Percentiles rank a stretch among this genome's conserved stretches.
Evolutionary conservation across 192 early-diverging fungal genomes (phyloP).

Genomic region (Coemansia sp.): DNA sequence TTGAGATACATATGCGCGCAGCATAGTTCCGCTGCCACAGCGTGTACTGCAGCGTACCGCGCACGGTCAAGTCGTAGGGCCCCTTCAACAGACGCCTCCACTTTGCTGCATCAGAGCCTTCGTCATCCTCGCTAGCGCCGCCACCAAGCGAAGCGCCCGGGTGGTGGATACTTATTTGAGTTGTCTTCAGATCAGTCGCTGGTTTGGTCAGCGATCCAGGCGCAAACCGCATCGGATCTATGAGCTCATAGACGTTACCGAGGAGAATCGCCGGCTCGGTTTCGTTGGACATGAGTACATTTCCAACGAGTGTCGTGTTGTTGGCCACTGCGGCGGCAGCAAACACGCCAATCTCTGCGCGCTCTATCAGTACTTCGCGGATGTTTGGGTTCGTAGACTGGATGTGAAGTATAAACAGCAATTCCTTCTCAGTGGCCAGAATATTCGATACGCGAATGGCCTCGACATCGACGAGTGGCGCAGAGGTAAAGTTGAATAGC

Average conservation of each 20-base stretch:
- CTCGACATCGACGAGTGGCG: constrained; percentile 54
- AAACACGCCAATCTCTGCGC: constrained; percentile 67
- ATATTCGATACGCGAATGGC: constrained; percentile 60
- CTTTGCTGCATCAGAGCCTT: constrained; percentile 40
- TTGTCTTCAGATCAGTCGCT: constrained; percentile 39
- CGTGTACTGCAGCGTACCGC: constrained; percentile 58
- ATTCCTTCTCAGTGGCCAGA: constrained; percentile 68
- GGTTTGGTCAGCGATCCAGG: constrained; percentile 36
- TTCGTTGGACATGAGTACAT: constrained; percentile 26
- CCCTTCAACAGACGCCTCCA: constrained; percentile 50
- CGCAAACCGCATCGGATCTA: constrained; percentile 54
- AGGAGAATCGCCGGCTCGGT: constrained; percentile 51
- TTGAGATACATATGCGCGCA: constrained; percentile 53
- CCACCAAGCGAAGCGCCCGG: constrained; percentile 38
- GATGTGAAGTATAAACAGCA: constrained; percentile 69
- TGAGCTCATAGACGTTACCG: constrained; percentile 52
- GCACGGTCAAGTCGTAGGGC: constrained; percentile 58
- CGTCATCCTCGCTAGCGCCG: constrained; percentile 31
- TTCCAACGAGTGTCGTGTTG: constrained; percentile 6
- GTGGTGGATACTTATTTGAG: constrained; percentile 55
- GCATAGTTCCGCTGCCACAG: constrained; percentile 59
- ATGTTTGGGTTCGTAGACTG: constrained; percentile 61
- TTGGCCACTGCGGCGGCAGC: constrained; percentile 55
- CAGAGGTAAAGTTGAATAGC: constrained; percentile 55
- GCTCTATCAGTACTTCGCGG: constrained; percentile 61